A percentile compares a stretch with the other conserved stretches of the same genome.
Evolutionary conservation across 2,329 filamentous ascomycete species (phyloP).

Genomic region (Neopestalotiopsis rosae): DNA sequence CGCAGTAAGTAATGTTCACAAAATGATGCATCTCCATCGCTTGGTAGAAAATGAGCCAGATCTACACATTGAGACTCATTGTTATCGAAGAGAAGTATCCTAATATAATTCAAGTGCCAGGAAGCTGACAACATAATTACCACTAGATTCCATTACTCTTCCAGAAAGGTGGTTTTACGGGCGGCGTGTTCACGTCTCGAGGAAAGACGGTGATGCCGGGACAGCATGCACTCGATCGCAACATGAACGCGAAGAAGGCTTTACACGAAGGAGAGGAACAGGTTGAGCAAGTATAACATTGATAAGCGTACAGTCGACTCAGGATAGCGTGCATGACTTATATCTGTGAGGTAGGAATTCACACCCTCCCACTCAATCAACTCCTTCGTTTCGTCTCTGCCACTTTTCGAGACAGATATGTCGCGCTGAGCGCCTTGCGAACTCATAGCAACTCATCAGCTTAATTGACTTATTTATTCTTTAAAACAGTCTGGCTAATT

Average conservation of each 20-base stretch:
- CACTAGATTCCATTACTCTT: conserved; percentile 33
- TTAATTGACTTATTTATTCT: too few species aligned
- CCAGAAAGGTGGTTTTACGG: conserved; percentile 40
- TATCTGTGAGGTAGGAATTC: not conserved
- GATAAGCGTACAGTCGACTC: not conserved
- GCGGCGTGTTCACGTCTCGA: conserved; percentile 38
- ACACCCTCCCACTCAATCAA: not conserved
- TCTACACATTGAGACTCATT: not conserved
- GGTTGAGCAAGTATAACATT: not conserved
- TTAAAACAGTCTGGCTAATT: too few species aligned
- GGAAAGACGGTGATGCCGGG: conserved; percentile 34
- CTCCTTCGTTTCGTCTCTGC: too few species aligned
- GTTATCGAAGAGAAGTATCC: not conserved
- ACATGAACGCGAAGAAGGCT: conserved; percentile 5
- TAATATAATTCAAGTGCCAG: not conserved
- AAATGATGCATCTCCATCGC: not conserved
- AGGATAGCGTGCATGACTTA: not conserved
- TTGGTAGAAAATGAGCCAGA: not conserved
- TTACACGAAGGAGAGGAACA: not conserved
- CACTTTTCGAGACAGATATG: too few species aligned
- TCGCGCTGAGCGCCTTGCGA: too few species aligned
- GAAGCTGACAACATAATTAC: not conserved
- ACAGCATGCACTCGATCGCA: conserved; percentile 38
- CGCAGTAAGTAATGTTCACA: not conserved
- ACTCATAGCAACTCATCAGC: too few species aligned